Evolutionary conservation across 495 filamentous ascomycete species (phyloP).

Genomic region (Cercophora scortea): DNA sequence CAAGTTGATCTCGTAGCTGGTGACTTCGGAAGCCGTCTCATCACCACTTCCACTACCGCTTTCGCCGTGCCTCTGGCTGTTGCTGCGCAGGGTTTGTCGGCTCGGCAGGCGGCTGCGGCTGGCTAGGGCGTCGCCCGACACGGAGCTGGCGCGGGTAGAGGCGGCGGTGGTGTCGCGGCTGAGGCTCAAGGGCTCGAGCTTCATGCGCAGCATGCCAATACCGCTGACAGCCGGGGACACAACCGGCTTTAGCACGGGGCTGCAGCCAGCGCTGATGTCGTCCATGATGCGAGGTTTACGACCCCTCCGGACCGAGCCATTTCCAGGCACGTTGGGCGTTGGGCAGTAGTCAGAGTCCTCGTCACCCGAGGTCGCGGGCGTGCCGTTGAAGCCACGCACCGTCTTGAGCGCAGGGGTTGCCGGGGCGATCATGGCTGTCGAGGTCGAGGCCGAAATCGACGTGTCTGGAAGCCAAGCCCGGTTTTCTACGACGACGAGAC

Average conservation of each 20-base stretch:
- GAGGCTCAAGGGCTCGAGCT: slow-evolving; percentile 59
- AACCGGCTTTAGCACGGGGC: slow-evolving; percentile 52
- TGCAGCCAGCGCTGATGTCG: slow-evolving; percentile 47
- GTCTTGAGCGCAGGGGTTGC: slow-evolving; percentile 60
- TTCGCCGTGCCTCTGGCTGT: slow-evolving; percentile 16
- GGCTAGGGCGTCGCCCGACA: slow-evolving; percentile 27
- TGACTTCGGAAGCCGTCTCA: slow-evolving; percentile 32
- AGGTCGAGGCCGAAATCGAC: neutral
- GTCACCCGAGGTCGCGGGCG: slow-evolving; percentile 75
- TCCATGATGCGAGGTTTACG: slow-evolving; percentile 26
- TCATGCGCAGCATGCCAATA: slow-evolving; percentile 69
- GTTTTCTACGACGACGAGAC: too few species aligned
- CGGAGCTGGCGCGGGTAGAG: slow-evolving; percentile 35
- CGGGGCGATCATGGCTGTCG: slow-evolving; percentile 26
- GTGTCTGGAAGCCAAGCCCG: slow-evolving; percentile 17
- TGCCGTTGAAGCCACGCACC: slow-evolving; percentile 63
- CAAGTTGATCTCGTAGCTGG: slow-evolving; percentile 81
- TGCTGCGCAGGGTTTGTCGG: slow-evolving; percentile 15
- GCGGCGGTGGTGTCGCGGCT: slow-evolving; percentile 30
- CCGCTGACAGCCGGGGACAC: slow-evolving; percentile 51
- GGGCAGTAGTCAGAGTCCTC: slow-evolving; percentile 69
- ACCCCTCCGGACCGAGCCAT: slow-evolving; percentile 19
- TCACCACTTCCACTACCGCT: slow-evolving; percentile 29
- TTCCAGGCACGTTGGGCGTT: slow-evolving; percentile 27
- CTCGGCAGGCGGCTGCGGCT: slow-evolving; percentile 16